These are phyloP conservation scores for Ceratobasidium papillatum DNA, from an alignment of 1,284 basidiomycete genomes.

Conservation along the genomic window DNA sequence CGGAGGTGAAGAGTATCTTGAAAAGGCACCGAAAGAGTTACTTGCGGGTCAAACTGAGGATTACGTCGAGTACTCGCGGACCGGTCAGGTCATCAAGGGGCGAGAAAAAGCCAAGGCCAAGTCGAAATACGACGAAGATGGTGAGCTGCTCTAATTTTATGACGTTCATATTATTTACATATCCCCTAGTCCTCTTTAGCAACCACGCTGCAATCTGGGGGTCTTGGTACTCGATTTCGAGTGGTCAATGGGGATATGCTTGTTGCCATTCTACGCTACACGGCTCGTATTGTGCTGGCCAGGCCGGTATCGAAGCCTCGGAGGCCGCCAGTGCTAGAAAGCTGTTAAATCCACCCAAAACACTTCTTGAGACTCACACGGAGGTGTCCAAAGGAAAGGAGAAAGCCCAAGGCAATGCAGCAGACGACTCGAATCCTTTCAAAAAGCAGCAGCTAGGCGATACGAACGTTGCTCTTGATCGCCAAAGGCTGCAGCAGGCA, in stretches of 20 bases:
- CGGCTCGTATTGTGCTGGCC: conserved; percentile 92
- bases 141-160: conserved; percentile 57
- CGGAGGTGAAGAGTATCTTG: conserved; percentile 93
- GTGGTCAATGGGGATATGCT: conserved; percentile 88
- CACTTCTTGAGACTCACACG: conserved; percentile 41
- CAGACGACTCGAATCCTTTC: conserved; percentile 44
- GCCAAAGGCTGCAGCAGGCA: conserved; percentile 71
- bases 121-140: conserved; percentile 96
- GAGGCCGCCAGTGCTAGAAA: conserved; percentile 73
- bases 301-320: conserved; percentile 84
- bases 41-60: conserved; percentile 94
- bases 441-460: conserved; percentile 75
- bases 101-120: conserved; percentile 82
- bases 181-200: conserved; percentile 78
- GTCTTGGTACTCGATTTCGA: conserved; percentile 84
- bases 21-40: conserved; percentile 87
- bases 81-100: conserved; percentile 93
- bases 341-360: conserved; percentile 58
- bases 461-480: conserved; percentile 75
- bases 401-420: conserved; percentile 33
- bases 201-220: conserved; percentile 97
- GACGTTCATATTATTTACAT: conserved; percentile 33
- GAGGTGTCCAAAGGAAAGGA: conserved; percentile 48
- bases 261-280: conserved; percentile 93
- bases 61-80: conserved; percentile 96